phyloP scores from a whole-genome alignment of 129 eudicot species.

The Mikania micrantha region DNA sequence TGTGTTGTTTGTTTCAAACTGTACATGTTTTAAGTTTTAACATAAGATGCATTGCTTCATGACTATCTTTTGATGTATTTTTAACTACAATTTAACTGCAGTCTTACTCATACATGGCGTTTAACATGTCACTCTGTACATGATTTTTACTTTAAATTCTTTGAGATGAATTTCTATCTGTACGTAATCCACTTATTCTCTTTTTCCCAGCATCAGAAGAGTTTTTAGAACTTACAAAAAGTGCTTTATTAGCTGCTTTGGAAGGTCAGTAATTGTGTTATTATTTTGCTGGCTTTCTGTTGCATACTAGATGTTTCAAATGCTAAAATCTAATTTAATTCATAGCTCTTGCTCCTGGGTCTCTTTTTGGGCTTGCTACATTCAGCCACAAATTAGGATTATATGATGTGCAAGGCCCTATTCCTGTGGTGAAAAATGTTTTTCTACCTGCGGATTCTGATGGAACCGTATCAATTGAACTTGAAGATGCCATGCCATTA shows the following conservation, averaged over 20 bases:
- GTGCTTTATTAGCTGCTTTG: conserved; percentile 93
- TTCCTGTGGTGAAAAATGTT: conserved; percentile 92
- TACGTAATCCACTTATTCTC: not conserved
- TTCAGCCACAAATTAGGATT: conserved; percentile 95
- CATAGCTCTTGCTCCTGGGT: conserved; percentile 90
- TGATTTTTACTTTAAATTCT: no score
- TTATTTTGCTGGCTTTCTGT: not conserved
- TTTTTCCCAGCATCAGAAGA: conserved; percentile 81
- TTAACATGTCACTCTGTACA: not conserved
- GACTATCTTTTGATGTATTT: not conserved
- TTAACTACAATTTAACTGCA: not conserved
- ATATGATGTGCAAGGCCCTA: conserved; percentile 97
- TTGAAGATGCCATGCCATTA: conserved; percentile 96
- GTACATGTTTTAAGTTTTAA: conserved; percentile 6
- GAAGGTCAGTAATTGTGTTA: conserved; percentile 59
- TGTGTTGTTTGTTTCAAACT: not conserved
- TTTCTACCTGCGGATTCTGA: conserved; percentile 72
- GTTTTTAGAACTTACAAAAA: conserved; percentile 91
- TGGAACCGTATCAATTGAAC: conserved; percentile 57
- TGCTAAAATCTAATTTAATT: conserved; percentile 10
- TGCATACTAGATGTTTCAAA: not conserved
- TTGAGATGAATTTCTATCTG: conserved; percentile 25
- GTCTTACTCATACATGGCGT: not conserved
- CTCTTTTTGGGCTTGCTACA: conserved; percentile 94
- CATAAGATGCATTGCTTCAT: not conserved